Base-by-base conservation (phyloP, 192 early-diverging fungal species). In the Pilobolus umbonatus region DNA sequence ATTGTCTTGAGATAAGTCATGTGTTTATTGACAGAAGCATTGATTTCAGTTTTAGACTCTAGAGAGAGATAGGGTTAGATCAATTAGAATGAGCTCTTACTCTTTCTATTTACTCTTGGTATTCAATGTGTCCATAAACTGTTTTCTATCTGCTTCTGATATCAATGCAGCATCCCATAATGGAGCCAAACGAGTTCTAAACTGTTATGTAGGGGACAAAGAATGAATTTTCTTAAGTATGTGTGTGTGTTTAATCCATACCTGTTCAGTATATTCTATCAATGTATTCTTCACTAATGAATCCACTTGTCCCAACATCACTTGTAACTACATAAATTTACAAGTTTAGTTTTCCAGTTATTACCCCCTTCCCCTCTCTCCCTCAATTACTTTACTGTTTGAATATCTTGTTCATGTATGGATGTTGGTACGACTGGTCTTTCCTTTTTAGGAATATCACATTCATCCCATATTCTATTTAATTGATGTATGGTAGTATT, bases 101-200 rank as follows among this genome's bases (percentile, higher is more conserved):
- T 45, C 10, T 28, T 26, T 17, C 26, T 14, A 30, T 15, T 64
- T 53, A 72, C 75, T 72, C 58, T 68, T 48, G 25, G 63, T 49
- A 24, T 74, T 62, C 17, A 80, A 40, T 1, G 58, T 34, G 8
- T 58, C 46, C 29, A 62, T 69, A 45, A 80, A 80, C 1, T 47
- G 59, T n/a, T 69, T 62, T 38, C 72, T 62, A 22, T 80, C 78
- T 29, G 55, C 39, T 21, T 72, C 55, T 21, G 55, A 46, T n/a
- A 80, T 55, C 22, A 80, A 38, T 31, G 75, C 76, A 8, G 52
- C 42, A 43, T 80, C 75, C 78, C 78, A 80, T 6, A 80, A 46
- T 8, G 43, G 42, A 4, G 45, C 35, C 26, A 80, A 48, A 0
- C 49, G 39, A 3, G 53, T 28, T 60, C 62, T 67, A 24, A 60